Evolutionary conservation across 192 early-diverging fungal species (phyloP), one percentile per base, ranked within the genome.

Genomic region (Coemansia asiatica): DNA sequence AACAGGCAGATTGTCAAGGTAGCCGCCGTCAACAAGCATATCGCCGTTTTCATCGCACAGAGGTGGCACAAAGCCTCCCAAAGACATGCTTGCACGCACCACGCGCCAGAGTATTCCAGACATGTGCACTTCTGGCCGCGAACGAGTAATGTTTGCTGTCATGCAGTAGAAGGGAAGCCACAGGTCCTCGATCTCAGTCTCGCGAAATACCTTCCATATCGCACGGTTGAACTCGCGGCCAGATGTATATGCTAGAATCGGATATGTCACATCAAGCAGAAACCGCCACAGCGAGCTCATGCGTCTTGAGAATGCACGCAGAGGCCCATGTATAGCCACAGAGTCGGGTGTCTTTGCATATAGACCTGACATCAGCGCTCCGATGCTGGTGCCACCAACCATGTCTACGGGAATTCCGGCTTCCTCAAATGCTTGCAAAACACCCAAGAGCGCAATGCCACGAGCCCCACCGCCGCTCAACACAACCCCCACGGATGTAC

Each of bases 11-110:
- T 98, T 97, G 74, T 98, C 94, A 80, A 98, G 86, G 74, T 99
- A 99, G 5, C 97, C 97, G 59, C 97, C 97, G 70, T 99, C 97
- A 13, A 99, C 88, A n/a, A 99, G 79, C 89, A 99, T 89, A 67
- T 95, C 86, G 26, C 97, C 97, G 64, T 97, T 90, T 40, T 67
- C 70, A 74, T 98, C 94, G 69, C 93, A 97, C 35, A 99, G 81
- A 0, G 97, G 97, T 1, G 97, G 97, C 63, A 99, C 79, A 71
- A 92, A 97, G 8, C 95, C 95, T 6, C 94, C 89, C 12, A 99
- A 84, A 2, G 95, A 96, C 97, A 99, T 99, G 46, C 95, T 97
- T 2, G 97, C 97, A 27, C 97, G 90, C 47, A 99, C 86, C 51
- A 95, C 97, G 6, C 95, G 89, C 97, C 97, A 99, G 58, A 97